Evolutionary conservation across 75 land plant species (phyloP).

Genomic region (Larix kaempferi): DNA sequence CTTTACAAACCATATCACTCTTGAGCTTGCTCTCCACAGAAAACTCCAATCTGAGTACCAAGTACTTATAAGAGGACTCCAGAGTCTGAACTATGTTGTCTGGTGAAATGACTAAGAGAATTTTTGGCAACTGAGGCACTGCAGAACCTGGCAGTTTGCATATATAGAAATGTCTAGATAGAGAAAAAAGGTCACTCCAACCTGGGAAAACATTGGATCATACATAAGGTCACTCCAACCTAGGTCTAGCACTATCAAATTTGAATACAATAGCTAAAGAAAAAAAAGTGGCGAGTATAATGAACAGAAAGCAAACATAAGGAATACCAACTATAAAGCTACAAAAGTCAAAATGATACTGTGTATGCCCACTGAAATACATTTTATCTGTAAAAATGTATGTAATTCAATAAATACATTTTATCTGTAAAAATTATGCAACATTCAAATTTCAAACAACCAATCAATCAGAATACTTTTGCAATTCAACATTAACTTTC

Average conservation of each 20-base stretch:
- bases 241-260: not conserved
- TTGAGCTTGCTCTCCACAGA: not conserved
- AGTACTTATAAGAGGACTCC: not conserved
- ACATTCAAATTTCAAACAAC: too few species aligned
- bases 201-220: not conserved
- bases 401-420: too few species aligned
- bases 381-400: too few species aligned
- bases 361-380: too few species aligned
- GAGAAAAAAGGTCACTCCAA: not conserved
- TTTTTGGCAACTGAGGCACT: not conserved
- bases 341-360: not conserved
- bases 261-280: conserved; percentile 4
- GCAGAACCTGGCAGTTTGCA: not conserved
- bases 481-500: too few species aligned
- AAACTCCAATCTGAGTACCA: not conserved
- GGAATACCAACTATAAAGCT: not conserved
- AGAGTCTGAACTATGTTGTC: not conserved
- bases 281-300: not conserved
- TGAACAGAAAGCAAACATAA: not conserved
- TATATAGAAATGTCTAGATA: not conserved
- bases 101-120: not conserved
- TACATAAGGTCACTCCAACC: not conserved
- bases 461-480: too few species aligned
- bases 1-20: not conserved
- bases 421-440: too few species aligned